Conservation (phyloP, 2,329 filamentous ascomycete species). For the Neofusicoccum laricinum region DNA sequence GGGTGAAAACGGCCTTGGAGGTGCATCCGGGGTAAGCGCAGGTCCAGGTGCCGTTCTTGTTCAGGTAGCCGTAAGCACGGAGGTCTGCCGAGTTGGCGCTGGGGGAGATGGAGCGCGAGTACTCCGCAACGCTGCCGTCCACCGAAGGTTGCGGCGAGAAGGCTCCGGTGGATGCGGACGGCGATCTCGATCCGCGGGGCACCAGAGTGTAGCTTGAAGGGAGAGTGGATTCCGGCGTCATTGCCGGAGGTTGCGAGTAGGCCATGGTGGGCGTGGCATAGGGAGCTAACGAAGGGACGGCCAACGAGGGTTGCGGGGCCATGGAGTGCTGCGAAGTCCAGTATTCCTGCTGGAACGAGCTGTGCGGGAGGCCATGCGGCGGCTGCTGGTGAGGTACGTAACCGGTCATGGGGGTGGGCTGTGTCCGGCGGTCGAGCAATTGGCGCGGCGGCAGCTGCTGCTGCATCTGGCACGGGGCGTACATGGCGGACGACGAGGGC, state of each 20-base stretch:
- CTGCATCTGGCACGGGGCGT: conserved; percentile 17
- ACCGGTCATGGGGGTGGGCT: conserved; percentile 1
- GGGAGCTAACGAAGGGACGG: conserved; percentile 10
- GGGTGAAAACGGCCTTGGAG: conserved; percentile 56
- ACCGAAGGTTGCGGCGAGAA: conserved; percentile 14
- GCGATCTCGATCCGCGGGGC: conserved; percentile 9
- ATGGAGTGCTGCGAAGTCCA: conserved; percentile 12
- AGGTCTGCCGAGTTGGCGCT: conserved; percentile 35
- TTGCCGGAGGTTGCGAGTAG: conserved; percentile 8
- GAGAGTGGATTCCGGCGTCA: conserved; percentile 14
- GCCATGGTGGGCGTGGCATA: conserved; percentile 14
- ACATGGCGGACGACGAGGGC: conserved; percentile 28
- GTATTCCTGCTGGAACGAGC: conserved; percentile 15
- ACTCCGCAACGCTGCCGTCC: conserved; percentile 15
- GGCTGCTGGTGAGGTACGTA: conserved; percentile 12
- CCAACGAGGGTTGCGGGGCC: conserved; percentile 5
- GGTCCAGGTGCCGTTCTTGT: conserved; percentile 52
- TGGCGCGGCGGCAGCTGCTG: conserved; percentile 10
- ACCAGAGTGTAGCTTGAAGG: conserved; percentile 14
- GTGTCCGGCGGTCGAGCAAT: conserved; percentile 1
- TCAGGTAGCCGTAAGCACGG: conserved; percentile 41
- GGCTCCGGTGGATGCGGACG: conserved; percentile 12
- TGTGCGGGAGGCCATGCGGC: background rate
- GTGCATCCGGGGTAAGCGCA: conserved; percentile 59
- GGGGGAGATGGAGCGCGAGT: conserved; percentile 39